These are phyloP conservation scores for Adiantum capillusveneris DNA, from an alignment of 75 land plant genomes.

Conservation along the genomic window DNA sequence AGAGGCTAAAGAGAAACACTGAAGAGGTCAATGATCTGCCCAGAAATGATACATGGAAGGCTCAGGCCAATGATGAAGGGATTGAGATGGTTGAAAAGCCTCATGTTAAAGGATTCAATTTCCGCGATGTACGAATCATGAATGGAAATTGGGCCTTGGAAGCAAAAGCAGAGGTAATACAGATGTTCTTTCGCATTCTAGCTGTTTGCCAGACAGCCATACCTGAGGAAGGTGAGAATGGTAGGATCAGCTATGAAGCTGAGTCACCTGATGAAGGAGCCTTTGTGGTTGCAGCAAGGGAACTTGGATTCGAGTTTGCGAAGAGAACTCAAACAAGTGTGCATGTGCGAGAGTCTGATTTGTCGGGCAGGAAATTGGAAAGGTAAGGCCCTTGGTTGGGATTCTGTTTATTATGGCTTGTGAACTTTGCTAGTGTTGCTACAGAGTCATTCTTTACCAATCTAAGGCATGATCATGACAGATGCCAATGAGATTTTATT, in stretches of 20 bases:
- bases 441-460: too few relatives aligned
- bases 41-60: neutral
- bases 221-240: conserved; percentile 47
- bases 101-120: conserved; percentile 51
- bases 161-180: conserved; percentile 22
- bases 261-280: conserved; percentile 77
- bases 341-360: conserved; percentile 35
- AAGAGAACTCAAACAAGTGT: conserved; percentile 44
- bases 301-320: conserved; percentile 55
- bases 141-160: conserved; percentile 45
- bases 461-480: too few relatives aligned
- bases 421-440: too few relatives aligned
- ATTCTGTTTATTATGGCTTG: too few relatives aligned
- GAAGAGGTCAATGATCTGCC: conserved; percentile 9
- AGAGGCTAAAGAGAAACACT: conserved; percentile 20
- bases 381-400: conserved; percentile 20
- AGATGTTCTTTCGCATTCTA: conserved; percentile 41
- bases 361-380: conserved; percentile 12
- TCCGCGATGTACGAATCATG: conserved; percentile 46
- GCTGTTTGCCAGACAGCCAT: conserved; percentile 64
- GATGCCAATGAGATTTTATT: too few relatives aligned
- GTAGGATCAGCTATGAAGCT: conserved; percentile 43
- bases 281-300: conserved; percentile 64
- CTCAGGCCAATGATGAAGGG: conserved; percentile 11
- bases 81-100: conserved; percentile 16